phyloP scores from a whole-genome alignment of 108 stramenopile species.

The Cyclotella kingstonii region DNA sequence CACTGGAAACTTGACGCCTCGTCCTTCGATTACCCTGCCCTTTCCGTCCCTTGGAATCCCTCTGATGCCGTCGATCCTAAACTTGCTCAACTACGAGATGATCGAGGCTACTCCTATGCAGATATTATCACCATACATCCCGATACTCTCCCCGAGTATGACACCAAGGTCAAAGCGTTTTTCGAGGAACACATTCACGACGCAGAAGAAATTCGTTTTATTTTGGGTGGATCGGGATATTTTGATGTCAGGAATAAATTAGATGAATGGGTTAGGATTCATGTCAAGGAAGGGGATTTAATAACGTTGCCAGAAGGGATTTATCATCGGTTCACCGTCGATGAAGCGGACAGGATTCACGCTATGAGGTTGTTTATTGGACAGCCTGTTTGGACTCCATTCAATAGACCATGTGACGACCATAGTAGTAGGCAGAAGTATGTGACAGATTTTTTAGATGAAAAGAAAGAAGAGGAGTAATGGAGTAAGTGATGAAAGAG shows the following conservation, averaged over 20 bases:
- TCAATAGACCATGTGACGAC: slow-evolving; percentile 87
- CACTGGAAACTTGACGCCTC: slow-evolving; percentile 88
- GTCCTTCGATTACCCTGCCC: slow-evolving; percentile 63
- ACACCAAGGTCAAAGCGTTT: slow-evolving; percentile 90
- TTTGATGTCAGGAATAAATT: slow-evolving; percentile 91
- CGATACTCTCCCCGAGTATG: slow-evolving; percentile 88
- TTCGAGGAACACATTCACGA: slow-evolving; percentile 97
- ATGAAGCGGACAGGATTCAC: slow-evolving; percentile 80
- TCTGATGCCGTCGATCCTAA: slow-evolving; percentile 78
- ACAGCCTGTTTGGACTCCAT: slow-evolving; percentile 96
- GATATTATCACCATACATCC: slow-evolving; percentile 93
- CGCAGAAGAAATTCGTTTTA: slow-evolving; percentile 97
- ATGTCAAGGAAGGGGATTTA: slow-evolving; percentile 91
- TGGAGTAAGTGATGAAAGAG: background rate
- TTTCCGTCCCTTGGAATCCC: slow-evolving; percentile 86
- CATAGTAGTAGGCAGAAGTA: slow-evolving; percentile 78
- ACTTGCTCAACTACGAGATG: slow-evolving; percentile 54
- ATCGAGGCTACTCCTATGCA: slow-evolving; percentile 79
- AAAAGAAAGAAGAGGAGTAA: slow-evolving; percentile 52
- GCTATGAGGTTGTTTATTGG: slow-evolving; percentile 96
- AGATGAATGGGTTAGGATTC: slow-evolving; percentile 92
- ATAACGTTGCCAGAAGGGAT: slow-evolving; percentile 96
- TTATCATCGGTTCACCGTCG: slow-evolving; percentile 90
- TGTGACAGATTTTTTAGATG: slow-evolving; percentile 55
- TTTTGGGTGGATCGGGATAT: slow-evolving; percentile 82